Evolutionary conservation across 148 eudicot genomes (phyloP), one percentile per base, ranked within the genome.

Genomic region (Nepenthes mirabilis): DNA sequence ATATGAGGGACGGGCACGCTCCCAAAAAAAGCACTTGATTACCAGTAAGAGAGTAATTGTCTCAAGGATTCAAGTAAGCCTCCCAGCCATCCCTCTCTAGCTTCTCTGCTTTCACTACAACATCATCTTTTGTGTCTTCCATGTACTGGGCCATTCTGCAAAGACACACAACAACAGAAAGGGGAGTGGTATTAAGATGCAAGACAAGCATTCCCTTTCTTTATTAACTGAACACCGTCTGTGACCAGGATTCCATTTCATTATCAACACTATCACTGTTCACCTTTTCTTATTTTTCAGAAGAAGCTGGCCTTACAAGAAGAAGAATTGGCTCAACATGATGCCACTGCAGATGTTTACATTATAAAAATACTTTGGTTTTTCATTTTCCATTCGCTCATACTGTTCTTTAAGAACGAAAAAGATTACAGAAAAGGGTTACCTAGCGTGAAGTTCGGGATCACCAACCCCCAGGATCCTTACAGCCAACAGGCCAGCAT

Each of bases 401-500:
- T 23, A 23, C 23, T 23, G 23, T 23, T 23, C 23, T 23, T 23
- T 23, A 23, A 23, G 23, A 23, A 23, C 23, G 23, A 2, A 14
- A 14, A 14, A 53, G 33, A 53, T 11, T 14, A 9, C 23, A 40
- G 68, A 71, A 67, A 66, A 53, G 57, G 58, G 2, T 6, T 48
- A 88, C 98, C 91, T 86, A n/a, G 88, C 71, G 43, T 71, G 83
- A 64, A 93, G 70, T 36, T 74, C 82, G 10, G 74, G 58, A 69
- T 93, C 83, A 60, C 78, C 74, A 43, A 79, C 73, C 14, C 96
- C 95, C 61, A 93, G 69, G 71, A 86, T 77, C 59, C 98, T 82
- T 47, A 93, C 82, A 13, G 96, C 98, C 59, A 93, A 75, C 59
- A 86, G 68, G 40, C 81, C 98, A 2, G 98, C 98, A 73, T 93